Evolutionary conservation across 2,329 filamentous ascomycete species (phyloP), one percentile per base, ranked within the genome.

Genomic region (Elsinoe fawcettii): DNA sequence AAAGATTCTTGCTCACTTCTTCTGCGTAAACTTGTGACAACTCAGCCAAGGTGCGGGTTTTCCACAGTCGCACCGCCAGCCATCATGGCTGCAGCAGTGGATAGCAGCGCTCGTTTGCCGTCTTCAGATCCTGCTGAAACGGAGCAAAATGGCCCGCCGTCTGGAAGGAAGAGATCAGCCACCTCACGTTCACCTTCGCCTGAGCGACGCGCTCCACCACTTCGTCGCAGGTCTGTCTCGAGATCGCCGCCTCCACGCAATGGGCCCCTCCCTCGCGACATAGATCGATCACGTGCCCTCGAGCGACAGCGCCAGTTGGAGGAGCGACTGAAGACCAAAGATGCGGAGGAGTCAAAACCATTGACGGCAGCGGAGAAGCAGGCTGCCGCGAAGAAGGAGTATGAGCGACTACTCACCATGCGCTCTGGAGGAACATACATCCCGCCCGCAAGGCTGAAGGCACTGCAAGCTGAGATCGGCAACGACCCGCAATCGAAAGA

Each of bases 361-460:
- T 71, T 80, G 47, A 81, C 79, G 2, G 90, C 88, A 66, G 90
- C 90, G 70, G 85, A 91, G 72, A 95, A 95, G 73, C 89, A 92
- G 73, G 88, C 85, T 22, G 85, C 85, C 39, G 88, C 90, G 43
- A 95, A 95, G 75, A 88, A 90, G 63, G 91, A 96, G 76, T 95
- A 96, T 74, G 86, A 95, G 73, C 92, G 92, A 74, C 81, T 97
- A 60, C 77, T 96, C 64, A 93, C 82, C 63, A 92, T 95, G 83
- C 87, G 93, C 63, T 96, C 90, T 49, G 93, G 93, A 62, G 93
- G 93, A 64, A 95, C 90, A 22, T 99, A 99, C 70, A 95, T 99
- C 60, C 93, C 93, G 18, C 93, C 93, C 0, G 92, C 92, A 55
- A 82, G 90, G 64, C 78, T 99, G 68, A 84, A 90, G 65, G 92